A percentile compares a stretch with the other conserved stretches of the same genome.
These are phyloP conservation scores for Poa pratensis DNA, from an alignment of 176 grass and related monocot species.

Conservation along the genomic window DNA sequence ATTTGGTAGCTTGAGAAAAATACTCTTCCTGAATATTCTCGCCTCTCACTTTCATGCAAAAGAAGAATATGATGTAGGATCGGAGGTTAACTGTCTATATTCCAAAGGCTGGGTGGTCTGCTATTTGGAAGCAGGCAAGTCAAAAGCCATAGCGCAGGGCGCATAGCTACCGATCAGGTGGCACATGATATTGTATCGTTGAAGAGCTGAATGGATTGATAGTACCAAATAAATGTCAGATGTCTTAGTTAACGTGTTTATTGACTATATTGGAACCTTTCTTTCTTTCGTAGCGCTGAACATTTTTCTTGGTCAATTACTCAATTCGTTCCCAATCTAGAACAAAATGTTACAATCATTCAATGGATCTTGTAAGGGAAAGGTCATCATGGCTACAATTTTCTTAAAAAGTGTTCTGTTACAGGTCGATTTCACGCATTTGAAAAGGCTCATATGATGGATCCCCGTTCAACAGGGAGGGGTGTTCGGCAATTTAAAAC, in stretches of 20 bases:
- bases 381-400: slow-evolving; percentile 5
- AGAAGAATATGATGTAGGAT: slow-evolving; percentile 8
- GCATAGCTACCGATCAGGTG: not conserved
- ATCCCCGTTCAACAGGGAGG: slow-evolving; percentile 66
- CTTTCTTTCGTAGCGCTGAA: not conserved
- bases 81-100: not conserved
- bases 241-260: not conserved
- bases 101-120: not conserved
- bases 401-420: slow-evolving; percentile 28
- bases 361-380: slow-evolving; percentile 9
- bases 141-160: not conserved
- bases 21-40: slow-evolving; percentile 36
- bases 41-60: not conserved
- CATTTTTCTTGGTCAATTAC: slow-evolving; percentile 26
- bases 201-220: not conserved
- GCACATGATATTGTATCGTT: not conserved
- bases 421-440: slow-evolving; percentile 95
- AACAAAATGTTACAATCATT: slow-evolving; percentile 8
- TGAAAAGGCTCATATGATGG: slow-evolving; percentile 82
- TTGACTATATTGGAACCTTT: not conserved
- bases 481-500: slow-evolving; percentile 94
- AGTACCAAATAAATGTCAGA: not conserved
- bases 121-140: no score
- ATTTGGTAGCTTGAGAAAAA: slow-evolving; percentile 15
- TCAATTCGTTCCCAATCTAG: slow-evolving; percentile 2